Conservation (phyloP, 1,284 basidiomycete genomes). For the Volvariella volvacea region DNA sequence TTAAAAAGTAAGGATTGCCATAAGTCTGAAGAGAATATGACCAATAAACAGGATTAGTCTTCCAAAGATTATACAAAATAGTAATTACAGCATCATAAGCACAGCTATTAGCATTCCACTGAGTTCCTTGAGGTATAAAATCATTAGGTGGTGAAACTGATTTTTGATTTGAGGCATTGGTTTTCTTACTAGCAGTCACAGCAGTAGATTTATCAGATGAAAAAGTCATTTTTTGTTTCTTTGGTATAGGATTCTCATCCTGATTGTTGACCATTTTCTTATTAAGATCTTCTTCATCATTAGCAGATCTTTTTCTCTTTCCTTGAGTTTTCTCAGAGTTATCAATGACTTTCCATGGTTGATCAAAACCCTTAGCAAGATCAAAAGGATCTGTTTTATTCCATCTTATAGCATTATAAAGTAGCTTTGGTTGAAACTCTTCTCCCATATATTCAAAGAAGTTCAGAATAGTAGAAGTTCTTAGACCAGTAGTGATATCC, state of each 20-base stretch:
- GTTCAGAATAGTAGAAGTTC: slow-evolving; percentile 10
- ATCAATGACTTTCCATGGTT: not conserved
- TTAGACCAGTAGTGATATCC: slow-evolving; percentile 5
- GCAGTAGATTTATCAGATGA: too few relatives aligned
- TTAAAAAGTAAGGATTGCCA: slow-evolving; percentile 2
- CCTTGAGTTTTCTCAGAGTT: not conserved
- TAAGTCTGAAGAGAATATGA: slow-evolving; percentile 1
- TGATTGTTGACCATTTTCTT: slow-evolving; percentile 2
- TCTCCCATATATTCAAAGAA: slow-evolving; percentile 11
- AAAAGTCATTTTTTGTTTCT: too few relatives aligned
- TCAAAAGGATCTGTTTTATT: slow-evolving; percentile 7
- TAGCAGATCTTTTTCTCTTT: too few relatives aligned
- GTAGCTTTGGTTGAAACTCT: slow-evolving; percentile 10
- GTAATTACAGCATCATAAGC: slow-evolving; percentile 14
- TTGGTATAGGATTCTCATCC: too few relatives aligned
- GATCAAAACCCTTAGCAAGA: not conserved
- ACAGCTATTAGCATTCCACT: slow-evolving; percentile 14
- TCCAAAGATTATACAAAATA: slow-evolving; percentile 11
- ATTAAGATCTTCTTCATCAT: not conserved
- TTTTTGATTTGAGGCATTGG: not conserved
- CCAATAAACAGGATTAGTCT: slow-evolving; percentile 3
- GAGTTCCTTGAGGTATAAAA: slow-evolving; percentile 2
- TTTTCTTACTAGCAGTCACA: not conserved
- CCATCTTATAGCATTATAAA: slow-evolving; percentile 12
- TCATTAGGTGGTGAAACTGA: too few relatives aligned